phyloP scores from a whole-genome alignment of 108 stramenopile genomes.

The Nannochloropsis granulata region DNA sequence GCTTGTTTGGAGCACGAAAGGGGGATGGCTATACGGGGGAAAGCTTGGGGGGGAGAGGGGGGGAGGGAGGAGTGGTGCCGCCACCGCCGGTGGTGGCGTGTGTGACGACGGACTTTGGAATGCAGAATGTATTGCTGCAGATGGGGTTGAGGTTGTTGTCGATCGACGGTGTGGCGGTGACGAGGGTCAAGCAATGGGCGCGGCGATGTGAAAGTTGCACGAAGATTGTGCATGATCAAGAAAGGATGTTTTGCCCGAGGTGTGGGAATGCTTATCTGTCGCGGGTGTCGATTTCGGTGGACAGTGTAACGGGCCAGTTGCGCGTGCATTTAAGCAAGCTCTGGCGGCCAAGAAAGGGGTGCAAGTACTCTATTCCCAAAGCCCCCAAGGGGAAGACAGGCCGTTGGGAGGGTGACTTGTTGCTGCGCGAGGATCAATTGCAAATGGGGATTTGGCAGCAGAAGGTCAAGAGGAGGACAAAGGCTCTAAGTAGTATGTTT shows the following conservation, averaged over 20 bases:
- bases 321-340: conserved; percentile 65
- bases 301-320: conserved; percentile 67
- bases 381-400: conserved; percentile 50
- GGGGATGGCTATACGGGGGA: neutral
- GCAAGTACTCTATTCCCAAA: conserved; percentile 80
- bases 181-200: conserved; percentile 73
- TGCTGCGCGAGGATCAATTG: conserved; percentile 84
- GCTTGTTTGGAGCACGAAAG: neutral
- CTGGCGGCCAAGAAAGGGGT: conserved; percentile 46
- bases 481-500: conserved; percentile 13
- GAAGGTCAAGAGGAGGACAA: conserved; percentile 37
- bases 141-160: conserved; percentile 78
- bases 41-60: neutral
- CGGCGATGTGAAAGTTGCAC: conserved; percentile 86
- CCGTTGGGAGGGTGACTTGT: conserved; percentile 69
- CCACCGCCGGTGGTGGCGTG: conserved; percentile 30
- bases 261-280: conserved; percentile 77
- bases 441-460: conserved; percentile 87
- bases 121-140: conserved; percentile 96
- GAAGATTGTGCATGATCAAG: conserved; percentile 52
- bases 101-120: conserved; percentile 94
- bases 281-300: conserved; percentile 66
- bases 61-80: neutral
- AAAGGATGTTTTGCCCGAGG: conserved; percentile 67
- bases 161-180: conserved; percentile 67